Percentiles rank a stretch among this genome's conserved stretches.
phyloP scores from a whole-genome alignment of 2,329 filamentous ascomycete genomes.

The Stemphylium vesicarium region DNA sequence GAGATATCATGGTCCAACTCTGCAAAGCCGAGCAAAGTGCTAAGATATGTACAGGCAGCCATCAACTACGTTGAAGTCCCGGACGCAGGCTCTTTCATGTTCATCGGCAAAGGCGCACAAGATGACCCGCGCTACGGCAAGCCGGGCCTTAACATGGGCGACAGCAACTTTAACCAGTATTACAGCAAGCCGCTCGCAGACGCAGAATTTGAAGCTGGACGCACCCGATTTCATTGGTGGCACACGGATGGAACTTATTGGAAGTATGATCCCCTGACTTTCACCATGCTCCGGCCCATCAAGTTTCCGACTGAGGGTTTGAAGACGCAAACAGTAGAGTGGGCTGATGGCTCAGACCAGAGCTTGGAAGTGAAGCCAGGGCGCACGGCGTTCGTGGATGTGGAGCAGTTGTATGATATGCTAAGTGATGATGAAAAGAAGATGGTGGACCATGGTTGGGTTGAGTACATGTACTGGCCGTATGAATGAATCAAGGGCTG shows the following conservation, averaged over 20 bases:
- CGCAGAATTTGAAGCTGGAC: conserved; percentile 4
- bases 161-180: conserved; percentile 1
- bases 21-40: not conserved
- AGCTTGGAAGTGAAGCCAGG: conserved; percentile 4
- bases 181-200: conserved; percentile 5
- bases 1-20: not conserved
- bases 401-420: conserved; percentile 5
- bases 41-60: not conserved
- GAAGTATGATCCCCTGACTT: not conserved
- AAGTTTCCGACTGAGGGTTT: not conserved
- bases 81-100: conserved; percentile 3
- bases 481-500: conserved; percentile 6
- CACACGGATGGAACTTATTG: conserved; percentile 1
- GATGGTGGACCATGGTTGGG: conserved; percentile 2
- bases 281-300: conserved; percentile 3
- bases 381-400: conserved; percentile 1
- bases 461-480: conserved; percentile 1
- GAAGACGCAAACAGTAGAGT: conserved; percentile 3
- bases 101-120: conserved; percentile 6
- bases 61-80: conserved; percentile 5
- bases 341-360: not conserved
- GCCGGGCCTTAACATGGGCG: conserved; percentile 7
- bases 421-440: conserved; percentile 8
- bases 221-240: conserved; percentile 7
- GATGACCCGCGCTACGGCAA: conserved; percentile 6